Evolutionary conservation across 2,329 filamentous ascomycete species (phyloP).

Genomic region (Phyllosticta paracitricarpa): DNA sequence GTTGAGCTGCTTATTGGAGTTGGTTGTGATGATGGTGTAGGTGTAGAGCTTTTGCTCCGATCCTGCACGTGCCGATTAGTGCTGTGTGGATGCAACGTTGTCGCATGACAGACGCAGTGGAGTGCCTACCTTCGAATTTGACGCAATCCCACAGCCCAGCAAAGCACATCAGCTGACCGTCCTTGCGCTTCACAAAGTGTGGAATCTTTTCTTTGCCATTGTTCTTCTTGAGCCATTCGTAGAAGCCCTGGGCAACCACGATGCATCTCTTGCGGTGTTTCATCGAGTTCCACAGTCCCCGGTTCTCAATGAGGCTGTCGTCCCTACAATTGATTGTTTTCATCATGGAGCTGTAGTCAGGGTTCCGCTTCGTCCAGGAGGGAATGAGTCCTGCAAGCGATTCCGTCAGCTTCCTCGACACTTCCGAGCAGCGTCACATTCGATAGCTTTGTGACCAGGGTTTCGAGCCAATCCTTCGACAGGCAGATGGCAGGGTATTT

Average conservation of each 20-base stretch:
- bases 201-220: conserved; percentile 71
- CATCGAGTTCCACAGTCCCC: conserved; percentile 87
- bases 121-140: conserved; percentile 56
- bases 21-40: conserved; percentile 89
- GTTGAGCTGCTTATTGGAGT: conserved; percentile 68
- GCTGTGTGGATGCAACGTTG: conserved; percentile 10
- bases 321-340: conserved; percentile 93
- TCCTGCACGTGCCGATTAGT: conserved; percentile 30
- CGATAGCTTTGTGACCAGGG: not conserved
- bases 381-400: conserved; percentile 57
- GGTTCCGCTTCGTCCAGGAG: conserved; percentile 81
- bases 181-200: conserved; percentile 71
- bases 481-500: not conserved
- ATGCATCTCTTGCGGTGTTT: conserved; percentile 83
- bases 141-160: conserved; percentile 90
- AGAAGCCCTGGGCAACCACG: conserved; percentile 85
- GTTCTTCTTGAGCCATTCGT: conserved; percentile 84
- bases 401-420: not conserved
- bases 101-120: conserved; percentile 11
- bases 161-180: conserved; percentile 77
- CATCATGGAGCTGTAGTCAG: conserved; percentile 66
- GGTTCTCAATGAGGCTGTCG: conserved; percentile 65
- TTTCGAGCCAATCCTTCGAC: not conserved
- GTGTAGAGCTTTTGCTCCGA: conserved; percentile 66
- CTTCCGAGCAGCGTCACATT: not conserved